Evolutionary conservation across 192 early-diverging fungal species (phyloP), one percentile per base, ranked within the genome.

Genomic region (Coemansia sp.): DNA sequence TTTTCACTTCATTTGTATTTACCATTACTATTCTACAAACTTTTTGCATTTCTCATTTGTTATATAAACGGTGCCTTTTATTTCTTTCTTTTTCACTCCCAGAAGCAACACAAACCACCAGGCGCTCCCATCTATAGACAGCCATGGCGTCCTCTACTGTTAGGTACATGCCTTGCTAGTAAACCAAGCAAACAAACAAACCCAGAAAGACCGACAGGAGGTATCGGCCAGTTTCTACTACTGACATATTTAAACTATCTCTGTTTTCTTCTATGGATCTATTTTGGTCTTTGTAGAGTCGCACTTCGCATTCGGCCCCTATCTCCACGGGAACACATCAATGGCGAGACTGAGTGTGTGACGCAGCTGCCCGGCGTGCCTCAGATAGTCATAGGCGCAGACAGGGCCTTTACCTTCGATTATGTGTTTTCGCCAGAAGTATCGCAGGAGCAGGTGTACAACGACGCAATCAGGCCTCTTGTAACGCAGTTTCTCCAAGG

Each of bases 401-500:
- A 81, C 74, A 71, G 80, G 11, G 75, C 74, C 21, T 90, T 89
- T 65, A 86, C 83, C 41, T 94, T 92, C 70, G 92, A 94, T 69
- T 80, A 89, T 63, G 87, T 91, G 21, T 94, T 91, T 81, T 86
- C 85, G 26, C 80, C 86, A n/a, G 73, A 84, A 43, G 82, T 87
- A 15, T 67, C 85, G 9, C 90, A 95, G 76, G 83, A 86, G 43
- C 80, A 88, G 42, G 75, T 95, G 42, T 95, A 89, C 68, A 80
- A 85, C 47, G 67, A 72, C 0, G 69, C 83, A 15, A 84, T 87
- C 0, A 70, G 61, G 12, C 86, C 79, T 13, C 79, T 92, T 26
- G 60, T 87, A 0, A 23, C 63, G 52, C 87, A 83, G 57, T 90
- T 91, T 70, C 63, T 92, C 26, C 84, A 91, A 84, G 97, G 97